These are phyloP conservation scores for Panaeolus cyanescens DNA, from an alignment of 768 basidiomycete genomes.

Conservation along the genomic window DNA sequence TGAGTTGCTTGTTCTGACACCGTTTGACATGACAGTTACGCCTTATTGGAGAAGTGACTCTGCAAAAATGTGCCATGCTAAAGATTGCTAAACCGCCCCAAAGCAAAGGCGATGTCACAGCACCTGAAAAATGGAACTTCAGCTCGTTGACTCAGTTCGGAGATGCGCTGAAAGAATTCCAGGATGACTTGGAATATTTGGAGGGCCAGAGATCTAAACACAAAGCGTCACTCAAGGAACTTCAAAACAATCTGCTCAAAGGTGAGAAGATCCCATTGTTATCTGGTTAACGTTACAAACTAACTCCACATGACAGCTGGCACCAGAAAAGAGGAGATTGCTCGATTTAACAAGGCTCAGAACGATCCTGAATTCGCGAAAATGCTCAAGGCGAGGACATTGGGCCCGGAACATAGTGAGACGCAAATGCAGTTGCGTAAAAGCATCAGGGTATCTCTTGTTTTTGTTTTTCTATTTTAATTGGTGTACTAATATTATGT, in stretches of 20 bases:
- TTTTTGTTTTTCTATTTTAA: not conserved
- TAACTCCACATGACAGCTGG: slow-evolving; percentile 71
- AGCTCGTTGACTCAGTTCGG: slow-evolving; percentile 56
- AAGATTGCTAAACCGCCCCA: not conserved
- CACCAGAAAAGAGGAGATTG: slow-evolving; percentile 82
- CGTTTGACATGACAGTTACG: not conserved
- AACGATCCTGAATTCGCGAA: slow-evolving; percentile 79
- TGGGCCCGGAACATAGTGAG: slow-evolving; percentile 89
- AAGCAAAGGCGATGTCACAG: slow-evolving; percentile 39
- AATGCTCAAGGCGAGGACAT: slow-evolving; percentile 69
- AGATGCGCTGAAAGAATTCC: slow-evolving; percentile 46
- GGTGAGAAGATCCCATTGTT: slow-evolving; percentile 38
- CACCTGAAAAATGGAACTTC: slow-evolving; percentile 53
- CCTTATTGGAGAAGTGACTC: not conserved
- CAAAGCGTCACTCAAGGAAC: slow-evolving; percentile 47
- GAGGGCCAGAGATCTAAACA: slow-evolving; percentile 43
- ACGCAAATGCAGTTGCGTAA: slow-evolving; percentile 77
- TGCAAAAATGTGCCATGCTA: not conserved
- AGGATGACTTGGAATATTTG: slow-evolving; percentile 53
- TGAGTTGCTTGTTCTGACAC: not conserved
- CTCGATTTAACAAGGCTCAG: slow-evolving; percentile 76
- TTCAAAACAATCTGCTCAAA: slow-evolving; percentile 69
- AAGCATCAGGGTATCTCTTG: slow-evolving; percentile 60
- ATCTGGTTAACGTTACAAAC: not conserved
- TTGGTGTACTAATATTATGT: slow-evolving; percentile 5